phyloP scores from a whole-genome alignment of 2,329 filamentous ascomycete genomes.

The Colletotrichum shisoi region DNA sequence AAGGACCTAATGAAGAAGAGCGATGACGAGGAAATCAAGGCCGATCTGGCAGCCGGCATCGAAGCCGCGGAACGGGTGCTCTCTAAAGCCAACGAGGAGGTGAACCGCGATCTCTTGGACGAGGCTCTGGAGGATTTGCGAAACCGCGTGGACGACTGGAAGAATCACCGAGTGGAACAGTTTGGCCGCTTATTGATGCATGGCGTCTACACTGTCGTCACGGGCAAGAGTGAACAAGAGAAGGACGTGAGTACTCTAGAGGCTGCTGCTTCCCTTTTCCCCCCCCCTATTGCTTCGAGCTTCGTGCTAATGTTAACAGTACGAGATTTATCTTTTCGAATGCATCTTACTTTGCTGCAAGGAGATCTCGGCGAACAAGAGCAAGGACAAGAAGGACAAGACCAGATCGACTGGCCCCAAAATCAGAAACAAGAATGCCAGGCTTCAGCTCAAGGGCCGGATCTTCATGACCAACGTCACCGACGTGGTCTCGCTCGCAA shows the following conservation, averaged over 20 bases:
- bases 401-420: slow-evolving; percentile 65
- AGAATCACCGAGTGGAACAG: slow-evolving; percentile 86
- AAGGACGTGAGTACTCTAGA: slow-evolving; percentile 73
- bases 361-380: slow-evolving; percentile 85
- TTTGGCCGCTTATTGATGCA: slow-evolving; percentile 90
- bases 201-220: slow-evolving; percentile 90
- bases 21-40: slow-evolving; percentile 73
- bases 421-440: slow-evolving; percentile 71
- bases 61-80: slow-evolving; percentile 83
- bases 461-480: slow-evolving; percentile 99
- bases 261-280: too few species aligned
- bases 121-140: slow-evolving; percentile 86
- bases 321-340: slow-evolving; percentile 97
- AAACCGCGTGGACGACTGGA: slow-evolving; percentile 92
- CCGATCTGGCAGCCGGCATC: slow-evolving; percentile 78
- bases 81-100: slow-evolving; percentile 85
- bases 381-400: slow-evolving; percentile 77
- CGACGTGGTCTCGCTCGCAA: slow-evolving; percentile 85
- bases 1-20: slow-evolving; percentile 90
- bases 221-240: slow-evolving; percentile 87
- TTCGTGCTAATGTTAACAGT: slow-evolving; percentile 61
- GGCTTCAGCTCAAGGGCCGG: slow-evolving; percentile 91
- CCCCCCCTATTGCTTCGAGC: neutral
- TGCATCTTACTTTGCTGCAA: slow-evolving; percentile 96
- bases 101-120: slow-evolving; percentile 84